Percentiles rank a stretch among this genome's conserved stretches.
These are phyloP conservation scores for Cardamine resedifolia DNA, from an alignment of 345 rosid species.

Conservation along the genomic window DNA sequence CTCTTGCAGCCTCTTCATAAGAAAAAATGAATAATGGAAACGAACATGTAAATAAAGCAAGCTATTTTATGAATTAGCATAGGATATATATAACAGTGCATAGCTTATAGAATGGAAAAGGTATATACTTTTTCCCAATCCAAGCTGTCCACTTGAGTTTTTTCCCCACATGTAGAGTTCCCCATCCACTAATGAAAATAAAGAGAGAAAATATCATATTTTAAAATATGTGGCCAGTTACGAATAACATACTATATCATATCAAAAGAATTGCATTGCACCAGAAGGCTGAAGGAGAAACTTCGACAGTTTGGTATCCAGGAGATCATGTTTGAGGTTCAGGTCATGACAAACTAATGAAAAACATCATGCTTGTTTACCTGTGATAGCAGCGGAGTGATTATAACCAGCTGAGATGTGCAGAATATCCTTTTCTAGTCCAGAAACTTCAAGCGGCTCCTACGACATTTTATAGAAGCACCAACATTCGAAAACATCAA, in stretches of 20 bases:
- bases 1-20: slow-evolving; percentile 59
- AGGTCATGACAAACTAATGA: background rate
- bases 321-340: background rate
- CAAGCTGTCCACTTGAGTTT: slow-evolving; percentile 94
- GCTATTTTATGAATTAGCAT: slow-evolving; percentile 4
- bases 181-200: slow-evolving; percentile 58
- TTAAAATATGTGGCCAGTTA: background rate
- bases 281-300: background rate
- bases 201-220: too few species aligned
- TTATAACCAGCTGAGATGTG: slow-evolving; percentile 83
- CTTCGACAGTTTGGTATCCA: background rate
- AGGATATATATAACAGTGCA: background rate
- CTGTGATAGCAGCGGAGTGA: slow-evolving; percentile 94
- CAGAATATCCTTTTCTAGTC: slow-evolving; percentile 58
- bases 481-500: background rate
- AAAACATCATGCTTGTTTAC: slow-evolving; percentile 35
- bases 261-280: background rate
- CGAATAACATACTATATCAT: background rate
- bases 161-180: slow-evolving; percentile 93
- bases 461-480: slow-evolving; percentile 37
- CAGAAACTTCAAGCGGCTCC: slow-evolving; percentile 77
- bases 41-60: slow-evolving; percentile 6
- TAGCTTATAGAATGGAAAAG: background rate
- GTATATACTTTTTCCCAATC: slow-evolving; percentile 82
- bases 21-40: slow-evolving; percentile 6